Percentiles rank a stretch among this genome's conserved stretches.
phyloP scores from a whole-genome alignment of 306 rosid genomes.

The Alnus rubra region DNA sequence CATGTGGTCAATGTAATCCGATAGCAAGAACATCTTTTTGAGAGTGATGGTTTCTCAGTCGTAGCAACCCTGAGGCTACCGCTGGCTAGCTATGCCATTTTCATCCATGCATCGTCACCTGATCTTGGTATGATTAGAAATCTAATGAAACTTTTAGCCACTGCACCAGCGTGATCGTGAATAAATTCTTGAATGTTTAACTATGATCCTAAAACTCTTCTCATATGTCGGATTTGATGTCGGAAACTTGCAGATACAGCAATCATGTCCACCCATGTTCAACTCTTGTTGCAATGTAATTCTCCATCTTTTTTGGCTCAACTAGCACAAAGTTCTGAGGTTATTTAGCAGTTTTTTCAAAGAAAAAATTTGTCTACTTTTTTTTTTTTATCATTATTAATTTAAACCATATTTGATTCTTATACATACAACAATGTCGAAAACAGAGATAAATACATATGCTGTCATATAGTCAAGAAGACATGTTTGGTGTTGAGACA shows the following conservation, averaged over 20 bases:
- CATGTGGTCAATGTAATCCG: too few species aligned
- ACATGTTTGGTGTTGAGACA: neutral
- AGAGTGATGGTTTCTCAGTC: too few species aligned
- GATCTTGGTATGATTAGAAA: neutral
- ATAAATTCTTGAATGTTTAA: neutral
- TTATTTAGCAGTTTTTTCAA: neutral
- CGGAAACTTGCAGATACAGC: neutral
- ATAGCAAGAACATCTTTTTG: too few species aligned
- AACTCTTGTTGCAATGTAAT: neutral
- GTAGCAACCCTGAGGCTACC: too few species aligned
- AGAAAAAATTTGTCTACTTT: neutral
- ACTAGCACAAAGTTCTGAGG: neutral
- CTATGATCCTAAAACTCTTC: neutral
- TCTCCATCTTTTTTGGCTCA: neutral
- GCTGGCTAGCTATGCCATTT: too few species aligned
- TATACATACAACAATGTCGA: neutral
- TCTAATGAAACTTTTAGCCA: neutral
- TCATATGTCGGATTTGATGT: neutral
- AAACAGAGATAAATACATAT: neutral
- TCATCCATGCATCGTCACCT: neutral
- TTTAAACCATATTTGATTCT: neutral
- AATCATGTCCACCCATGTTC: neutral
- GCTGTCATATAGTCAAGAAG: neutral
- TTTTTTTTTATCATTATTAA: neutral
- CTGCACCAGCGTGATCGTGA: neutral